phyloP scores from a whole-genome alignment of 169 alveolate genomes.

The Babesia divergens region DNA sequence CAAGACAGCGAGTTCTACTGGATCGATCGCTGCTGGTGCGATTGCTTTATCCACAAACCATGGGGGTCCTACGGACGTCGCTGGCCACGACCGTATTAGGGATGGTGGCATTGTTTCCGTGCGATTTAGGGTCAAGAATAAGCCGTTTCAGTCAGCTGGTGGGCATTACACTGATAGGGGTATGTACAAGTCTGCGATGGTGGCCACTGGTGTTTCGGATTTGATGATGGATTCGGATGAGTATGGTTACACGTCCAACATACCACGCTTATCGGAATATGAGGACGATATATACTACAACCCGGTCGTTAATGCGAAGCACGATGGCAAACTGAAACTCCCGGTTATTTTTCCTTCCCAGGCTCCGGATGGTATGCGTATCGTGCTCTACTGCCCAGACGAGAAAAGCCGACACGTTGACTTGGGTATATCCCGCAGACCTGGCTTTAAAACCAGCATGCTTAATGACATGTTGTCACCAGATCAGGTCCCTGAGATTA shows the following conservation, averaged over 20 bases:
- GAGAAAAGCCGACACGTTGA: not conserved
- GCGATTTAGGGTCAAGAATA: conserved; percentile 3
- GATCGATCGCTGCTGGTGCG: not conserved
- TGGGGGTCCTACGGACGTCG: not conserved
- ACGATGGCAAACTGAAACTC: conserved; percentile 44
- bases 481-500: conserved; percentile 50
- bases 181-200: not conserved
- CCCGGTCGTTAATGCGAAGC: conserved; percentile 52
- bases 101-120: not conserved
- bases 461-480: conserved; percentile 19
- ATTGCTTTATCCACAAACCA: not conserved
- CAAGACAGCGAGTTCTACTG: not conserved
- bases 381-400: conserved; percentile 43
- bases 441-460: conserved; percentile 20
- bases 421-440: not conserved
- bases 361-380: conserved; percentile 60
- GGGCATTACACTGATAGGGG: not conserved
- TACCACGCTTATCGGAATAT: not conserved
- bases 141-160: no score
- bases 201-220: not conserved
- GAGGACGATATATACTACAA: conserved; percentile 56
- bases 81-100: no score
- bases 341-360: conserved; percentile 52
- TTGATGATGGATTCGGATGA: not conserved
- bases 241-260: not conserved